These are phyloP conservation scores for Megacollybia platyphylla DNA, from an alignment of 1,284 basidiomycete genomes.

Conservation along the genomic window DNA sequence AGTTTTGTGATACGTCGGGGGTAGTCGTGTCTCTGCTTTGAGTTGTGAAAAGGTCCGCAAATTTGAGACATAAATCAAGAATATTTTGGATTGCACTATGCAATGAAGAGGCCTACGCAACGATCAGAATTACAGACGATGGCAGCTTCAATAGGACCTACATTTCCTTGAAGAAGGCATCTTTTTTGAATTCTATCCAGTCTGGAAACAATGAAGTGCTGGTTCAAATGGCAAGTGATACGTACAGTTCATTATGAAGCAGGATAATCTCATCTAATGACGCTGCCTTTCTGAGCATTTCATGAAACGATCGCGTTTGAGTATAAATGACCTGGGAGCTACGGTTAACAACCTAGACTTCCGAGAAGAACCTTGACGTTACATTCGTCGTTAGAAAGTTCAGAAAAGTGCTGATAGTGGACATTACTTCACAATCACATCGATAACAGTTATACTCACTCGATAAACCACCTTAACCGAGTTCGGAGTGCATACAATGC, in stretches of 20 bases:
- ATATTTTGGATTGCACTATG: slow-evolving; percentile 55
- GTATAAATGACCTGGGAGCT: slow-evolving; percentile 53
- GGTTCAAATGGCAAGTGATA: slow-evolving; percentile 6
- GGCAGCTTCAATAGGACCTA: slow-evolving; percentile 16
- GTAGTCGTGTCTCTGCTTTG: slow-evolving; percentile 46
- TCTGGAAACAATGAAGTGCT: slow-evolving; percentile 22
- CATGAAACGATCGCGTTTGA: slow-evolving; percentile 46
- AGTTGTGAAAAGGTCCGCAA: slow-evolving; percentile 48
- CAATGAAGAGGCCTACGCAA: slow-evolving; percentile 44
- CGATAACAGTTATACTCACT: slow-evolving; percentile 35
- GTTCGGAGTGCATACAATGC: slow-evolving; percentile 63
- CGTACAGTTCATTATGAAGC: slow-evolving; percentile 65
- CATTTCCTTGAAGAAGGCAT: slow-evolving; percentile 57
- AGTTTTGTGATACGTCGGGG: slow-evolving; percentile 47
- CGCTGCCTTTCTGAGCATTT: slow-evolving; percentile 35
- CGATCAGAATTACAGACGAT: slow-evolving; percentile 1
- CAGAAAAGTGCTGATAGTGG: slow-evolving; percentile 42
- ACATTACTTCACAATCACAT: slow-evolving; percentile 6
- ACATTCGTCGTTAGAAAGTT: slow-evolving; percentile 69
- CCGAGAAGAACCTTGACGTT: slow-evolving; percentile 11
- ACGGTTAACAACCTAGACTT: slow-evolving; percentile 1
- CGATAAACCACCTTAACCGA: slow-evolving; percentile 72
- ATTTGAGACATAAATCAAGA: slow-evolving; percentile 61
- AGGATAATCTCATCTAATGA: slow-evolving; percentile 71
- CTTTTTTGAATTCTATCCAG: slow-evolving; percentile 47